A percentile compares a stretch with the other conserved stretches of the same genome.
Evolutionary conservation across 345 rosid genomes (phyloP).

Genomic region (Mercurialis annua): DNA sequence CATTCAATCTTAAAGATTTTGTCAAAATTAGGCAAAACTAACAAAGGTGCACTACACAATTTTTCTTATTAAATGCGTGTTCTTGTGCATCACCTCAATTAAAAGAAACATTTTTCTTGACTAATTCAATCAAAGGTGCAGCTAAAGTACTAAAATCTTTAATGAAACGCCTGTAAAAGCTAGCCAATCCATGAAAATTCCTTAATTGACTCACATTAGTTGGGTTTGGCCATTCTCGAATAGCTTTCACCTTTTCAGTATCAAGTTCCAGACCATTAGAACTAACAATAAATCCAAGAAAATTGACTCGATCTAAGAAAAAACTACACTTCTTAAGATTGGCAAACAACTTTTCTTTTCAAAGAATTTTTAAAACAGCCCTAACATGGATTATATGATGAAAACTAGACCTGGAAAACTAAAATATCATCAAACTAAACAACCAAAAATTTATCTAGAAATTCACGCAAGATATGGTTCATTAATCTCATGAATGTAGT

Average conservation of each 20-base stretch:
- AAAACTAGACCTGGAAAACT: too few relatives aligned
- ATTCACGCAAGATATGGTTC: too few relatives aligned
- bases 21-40: not conserved
- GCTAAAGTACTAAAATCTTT: not conserved
- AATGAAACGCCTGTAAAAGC: not conserved
- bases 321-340: too few relatives aligned
- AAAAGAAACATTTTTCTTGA: not conserved
- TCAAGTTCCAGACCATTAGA: not conserved
- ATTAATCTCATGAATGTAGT: too few relatives aligned
- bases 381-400: too few relatives aligned
- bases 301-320: not conserved
- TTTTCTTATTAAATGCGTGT: too few relatives aligned
- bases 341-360: too few relatives aligned
- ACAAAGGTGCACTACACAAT: not conserved
- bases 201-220: not conserved
- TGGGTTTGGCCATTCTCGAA: not conserved
- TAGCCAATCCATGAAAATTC: constrained; percentile 1
- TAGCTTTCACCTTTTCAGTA: not conserved
- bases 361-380: too few relatives aligned
- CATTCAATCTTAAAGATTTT: not conserved
- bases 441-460: too few relatives aligned
- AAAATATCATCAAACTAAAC: too few relatives aligned
- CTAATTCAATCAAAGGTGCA: not conserved
- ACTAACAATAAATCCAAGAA: not conserved
- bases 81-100: not conserved